phyloP scores from a whole-genome alignment of 352 stramenopile genomes.

The Thraustochytrium sp. region DNA sequence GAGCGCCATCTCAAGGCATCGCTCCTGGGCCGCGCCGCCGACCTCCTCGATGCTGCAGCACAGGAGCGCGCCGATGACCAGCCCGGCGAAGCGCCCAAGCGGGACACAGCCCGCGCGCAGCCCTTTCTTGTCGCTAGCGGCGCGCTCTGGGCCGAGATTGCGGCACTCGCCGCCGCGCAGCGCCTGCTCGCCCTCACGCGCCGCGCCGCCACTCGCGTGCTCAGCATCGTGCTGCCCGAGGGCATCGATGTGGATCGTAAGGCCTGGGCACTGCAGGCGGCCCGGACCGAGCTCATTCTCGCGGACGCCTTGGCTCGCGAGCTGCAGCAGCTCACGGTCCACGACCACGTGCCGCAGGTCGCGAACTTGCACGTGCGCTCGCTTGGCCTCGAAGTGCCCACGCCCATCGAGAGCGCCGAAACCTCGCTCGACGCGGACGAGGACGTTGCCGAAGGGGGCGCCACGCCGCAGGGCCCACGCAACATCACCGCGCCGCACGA shows the following conservation, averaged over 20 bases:
- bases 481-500: neutral
- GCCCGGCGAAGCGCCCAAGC: neutral
- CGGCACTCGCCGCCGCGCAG: neutral
- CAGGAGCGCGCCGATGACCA: neutral
- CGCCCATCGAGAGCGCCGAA: neutral
- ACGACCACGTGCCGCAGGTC: neutral
- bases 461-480: neutral
- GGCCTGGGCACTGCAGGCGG: neutral
- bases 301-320: neutral
- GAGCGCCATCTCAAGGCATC: conserved; percentile 52
- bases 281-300: neutral
- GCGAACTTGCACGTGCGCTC: conserved; percentile 47
- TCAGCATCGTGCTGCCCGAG: too few relatives aligned
- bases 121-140: neutral
- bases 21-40: conserved; percentile 47
- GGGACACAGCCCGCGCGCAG: too few relatives aligned
- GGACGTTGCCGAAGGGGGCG: neutral
- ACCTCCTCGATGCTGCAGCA: conserved; percentile 21
- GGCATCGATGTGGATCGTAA: neutral
- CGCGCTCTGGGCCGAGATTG: neutral
- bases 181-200: neutral
- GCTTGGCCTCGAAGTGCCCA: neutral
- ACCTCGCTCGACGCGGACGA: neutral
- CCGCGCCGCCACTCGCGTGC: neutral
- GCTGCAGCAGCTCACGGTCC: neutral